Evolutionary conservation across 345 rosid species (phyloP), one percentile per base, ranked within the genome.

Genomic region (Sisymbrium altissimum): DNA sequence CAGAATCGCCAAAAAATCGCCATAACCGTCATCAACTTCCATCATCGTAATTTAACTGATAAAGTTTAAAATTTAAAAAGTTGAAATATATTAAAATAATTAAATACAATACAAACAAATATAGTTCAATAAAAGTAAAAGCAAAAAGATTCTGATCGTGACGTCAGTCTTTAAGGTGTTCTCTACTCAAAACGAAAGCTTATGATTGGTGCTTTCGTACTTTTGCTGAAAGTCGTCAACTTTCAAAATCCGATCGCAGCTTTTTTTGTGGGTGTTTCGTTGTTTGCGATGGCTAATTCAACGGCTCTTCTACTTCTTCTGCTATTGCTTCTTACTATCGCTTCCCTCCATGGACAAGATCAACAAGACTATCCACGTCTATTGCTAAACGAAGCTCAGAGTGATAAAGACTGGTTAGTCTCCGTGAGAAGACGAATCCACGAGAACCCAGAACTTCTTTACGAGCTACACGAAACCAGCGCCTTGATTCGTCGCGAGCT

Each of bases 401-500:
- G 57, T 39, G 85, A 89, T 64, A 81, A 73, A 62, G 84, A 83
- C 13, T 94, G 96, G 96, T 77, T 91, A 32, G 78, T 81, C 29
- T 81, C 85, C 3, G 64, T 86, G 7, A 78, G 96, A 74, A 83
- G 98, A 78, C 86, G 77, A 69, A 84, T 94, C 87, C 98, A 91
- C 54, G 89, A 88, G 74, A 82, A 86, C 72, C 97, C 98, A 40
- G 97, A 94, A 80, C 91, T 89, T 64, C 64, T 77, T 46, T 91
- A 86, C 73, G 82, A 94, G 29, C 84, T 89, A 59, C 81, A 88
- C 90, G 62, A 82, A 67, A 91, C 97, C 40, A 88, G 90, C 66
- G 88, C 92, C 64, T 82, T 94, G 50, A 74, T 89, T 68, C 89
- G 92, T 62, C 61, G 39, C 12, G 74, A 94, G 65, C 96, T 94